Base-by-base conservation (phyloP, 2,329 filamentous ascomycete genomes). In the Claviceps paspali region DNA sequence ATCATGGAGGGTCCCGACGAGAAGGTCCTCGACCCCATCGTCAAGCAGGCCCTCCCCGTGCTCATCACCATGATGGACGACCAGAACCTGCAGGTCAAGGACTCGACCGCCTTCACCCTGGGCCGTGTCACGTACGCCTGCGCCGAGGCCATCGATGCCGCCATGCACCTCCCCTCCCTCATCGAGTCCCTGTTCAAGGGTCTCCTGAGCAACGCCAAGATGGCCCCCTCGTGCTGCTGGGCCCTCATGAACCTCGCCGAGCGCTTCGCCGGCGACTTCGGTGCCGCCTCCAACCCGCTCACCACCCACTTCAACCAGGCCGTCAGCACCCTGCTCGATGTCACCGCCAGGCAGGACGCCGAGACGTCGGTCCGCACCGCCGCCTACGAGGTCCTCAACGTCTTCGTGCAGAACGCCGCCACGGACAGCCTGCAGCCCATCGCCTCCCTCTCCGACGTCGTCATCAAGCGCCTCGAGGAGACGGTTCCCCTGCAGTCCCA, bases 1-100 rank as follows among this genome's bases (percentile, higher is more conserved):
- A 96, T 98, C 50, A 95, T 98, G 87, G 91, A 98, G 55, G 91
- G 91, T 19, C 91, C 91, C 1, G 91, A 96, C 41, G 83, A 93
- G 60, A 84, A 83, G 63, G 76, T 88, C 35, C 67, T 98, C 36
- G 85, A 93, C 51, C 87, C 88, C 39, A 81, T 98, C 39, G 84
- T 98, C 52, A 94, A 94, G 67, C 88, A 95, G 58, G 91, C 87
- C 43, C 73, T 98, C 35, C 82, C 84, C 36, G 83, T 95, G 38
- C 70, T 98, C 35, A 91, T 98, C 53, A 76, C 72, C 48, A 79
- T 79, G 74, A 96, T 96, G 84, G 79, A 91, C 41, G 91, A 98
- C 55, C 72, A 70, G 47, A 83, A 82, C 27, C 68, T 96, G 36
- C 84, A 92, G 47, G 91, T 98, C 53, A 83, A 84, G 60, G 91